Conservation (phyloP, 2,329 filamentous ascomycete species). For the Epicoccum nigrum region DNA sequence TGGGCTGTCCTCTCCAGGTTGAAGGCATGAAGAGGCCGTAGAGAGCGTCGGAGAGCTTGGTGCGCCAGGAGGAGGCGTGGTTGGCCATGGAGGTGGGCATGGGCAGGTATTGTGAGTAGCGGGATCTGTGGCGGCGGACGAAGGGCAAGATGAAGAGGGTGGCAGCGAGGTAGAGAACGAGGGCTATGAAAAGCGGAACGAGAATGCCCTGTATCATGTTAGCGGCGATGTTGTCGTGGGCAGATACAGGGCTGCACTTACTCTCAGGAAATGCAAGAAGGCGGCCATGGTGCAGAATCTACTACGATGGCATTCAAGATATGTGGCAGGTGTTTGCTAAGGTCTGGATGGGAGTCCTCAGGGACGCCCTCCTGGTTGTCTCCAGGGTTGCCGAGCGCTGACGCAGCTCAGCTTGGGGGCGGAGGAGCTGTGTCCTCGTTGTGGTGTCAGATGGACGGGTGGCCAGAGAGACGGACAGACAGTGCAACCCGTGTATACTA, state of each 20-base stretch:
- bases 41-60: conserved; percentile 45
- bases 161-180: conserved; percentile 51
- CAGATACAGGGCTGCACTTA: conserved; percentile 17
- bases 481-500: not conserved
- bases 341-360: not conserved
- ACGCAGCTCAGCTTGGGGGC: conserved; percentile 4
- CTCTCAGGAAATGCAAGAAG: conserved; percentile 45
- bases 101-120: conserved; percentile 54
- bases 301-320: not conserved
- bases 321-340: conserved; percentile 2
- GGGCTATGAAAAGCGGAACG: conserved; percentile 53
- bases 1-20: conserved; percentile 28
- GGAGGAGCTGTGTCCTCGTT: not conserved
- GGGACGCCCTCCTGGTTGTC: not conserved
- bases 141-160: conserved; percentile 53
- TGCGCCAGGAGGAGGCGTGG: conserved; percentile 35
- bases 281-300: conserved; percentile 37
- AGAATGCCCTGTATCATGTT: conserved; percentile 49
- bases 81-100: conserved; percentile 34
- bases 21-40: conserved; percentile 44
- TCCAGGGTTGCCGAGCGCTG: conserved; percentile 4
- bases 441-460: not conserved
- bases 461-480: not conserved
- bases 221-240: conserved; percentile 1
- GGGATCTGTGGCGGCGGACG: conserved; percentile 51